These are phyloP conservation scores for Achaetomium macrosporum DNA, from an alignment of 2,329 filamentous ascomycete genomes.

Conservation along the genomic window DNA sequence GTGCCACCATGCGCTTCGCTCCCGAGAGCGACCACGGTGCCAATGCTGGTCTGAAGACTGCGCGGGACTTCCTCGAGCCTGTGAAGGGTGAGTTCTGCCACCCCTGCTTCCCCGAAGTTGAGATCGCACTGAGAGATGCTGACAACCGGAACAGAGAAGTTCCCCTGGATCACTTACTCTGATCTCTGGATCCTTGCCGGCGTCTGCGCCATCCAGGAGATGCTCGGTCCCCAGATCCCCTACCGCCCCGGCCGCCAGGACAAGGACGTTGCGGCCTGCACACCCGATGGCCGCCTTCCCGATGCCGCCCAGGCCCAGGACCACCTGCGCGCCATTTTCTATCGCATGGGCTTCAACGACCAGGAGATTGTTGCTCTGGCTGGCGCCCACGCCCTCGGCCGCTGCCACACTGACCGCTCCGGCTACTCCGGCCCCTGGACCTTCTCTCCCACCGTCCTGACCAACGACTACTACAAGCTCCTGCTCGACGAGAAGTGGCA, in stretches of 20 bases:
- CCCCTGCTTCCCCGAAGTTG: too few relatives aligned
- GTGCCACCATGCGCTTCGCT: constrained; percentile 92
- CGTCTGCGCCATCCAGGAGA: constrained; percentile 85
- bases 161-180: constrained; percentile 94
- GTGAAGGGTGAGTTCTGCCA: constrained; percentile 60
- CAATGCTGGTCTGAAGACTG: constrained; percentile 81
- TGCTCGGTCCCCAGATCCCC: constrained; percentile 81
- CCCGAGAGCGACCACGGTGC: constrained; percentile 87
- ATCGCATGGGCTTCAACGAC: constrained; percentile 97
- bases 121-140: constrained; percentile 7
- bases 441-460: constrained; percentile 83
- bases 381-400: constrained; percentile 81
- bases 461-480: constrained; percentile 91
- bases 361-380: constrained; percentile 88
- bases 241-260: constrained; percentile 84
- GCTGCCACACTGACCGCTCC: constrained; percentile 79
- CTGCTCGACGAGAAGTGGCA: constrained; percentile 89
- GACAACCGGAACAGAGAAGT: constrained; percentile 49
- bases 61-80: constrained; percentile 88
- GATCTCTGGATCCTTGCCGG: constrained; percentile 94
- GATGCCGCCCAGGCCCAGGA: constrained; percentile 68
- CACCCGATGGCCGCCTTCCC: constrained; percentile 77
- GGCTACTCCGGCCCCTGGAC: constrained; percentile 89
- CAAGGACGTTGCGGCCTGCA: constrained; percentile 75
- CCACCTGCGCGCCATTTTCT: constrained; percentile 88